Base-by-base conservation (phyloP, 192 early-diverging fungal genomes). In the Mortierella alpina region DNA sequence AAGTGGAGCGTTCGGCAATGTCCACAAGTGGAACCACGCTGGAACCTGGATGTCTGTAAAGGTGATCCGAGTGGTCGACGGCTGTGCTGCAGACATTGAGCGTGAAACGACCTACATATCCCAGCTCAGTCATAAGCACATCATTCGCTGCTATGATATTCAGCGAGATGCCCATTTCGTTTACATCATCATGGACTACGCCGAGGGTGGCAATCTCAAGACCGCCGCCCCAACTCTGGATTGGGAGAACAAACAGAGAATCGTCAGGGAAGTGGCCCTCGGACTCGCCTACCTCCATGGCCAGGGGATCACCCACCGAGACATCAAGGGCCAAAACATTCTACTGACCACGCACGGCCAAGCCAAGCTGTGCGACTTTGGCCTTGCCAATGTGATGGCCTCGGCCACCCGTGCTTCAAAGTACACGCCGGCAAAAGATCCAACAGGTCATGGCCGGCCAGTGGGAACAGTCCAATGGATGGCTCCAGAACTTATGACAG, bases 341-440 rank as follows among this genome's bases (percentile, higher is more conserved):
- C 42, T 73, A 15, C 65, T 82, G 10, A 73, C 63, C 7, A 63
- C 60, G 31, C 9, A 68, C 18, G 14, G 45, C 41, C 20, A 73
- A 40, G 78, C 41, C 39, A 72, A 82, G 44, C 12, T 76, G 2
- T 62, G 59, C 23, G 74, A 76, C 68, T 77, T 77, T 51, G 75
- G 75, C 5, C 41, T 46, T 5, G 61, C 75, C 44, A 62, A 46
- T 40, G 22, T 14, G 12, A 44, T 45, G 47, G 31, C 63, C 12
- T 49, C 51, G 12, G 18, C 63, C 15, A 39, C 46, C 22, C 48
- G 59, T 60, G 59, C 41, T 44, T 45, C 42, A 1, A 18, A 8
- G 7, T 42, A 62, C 42, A 46, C 14, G 10, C 44, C 18, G 54
- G 45, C 44, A 61, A 42, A 15, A 9, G n/a, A 44, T 11, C 17